These are phyloP conservation scores for Beauveria scarabaeidicola DNA, from an alignment of 2,329 filamentous ascomycete genomes.

Conservation along the genomic window DNA sequence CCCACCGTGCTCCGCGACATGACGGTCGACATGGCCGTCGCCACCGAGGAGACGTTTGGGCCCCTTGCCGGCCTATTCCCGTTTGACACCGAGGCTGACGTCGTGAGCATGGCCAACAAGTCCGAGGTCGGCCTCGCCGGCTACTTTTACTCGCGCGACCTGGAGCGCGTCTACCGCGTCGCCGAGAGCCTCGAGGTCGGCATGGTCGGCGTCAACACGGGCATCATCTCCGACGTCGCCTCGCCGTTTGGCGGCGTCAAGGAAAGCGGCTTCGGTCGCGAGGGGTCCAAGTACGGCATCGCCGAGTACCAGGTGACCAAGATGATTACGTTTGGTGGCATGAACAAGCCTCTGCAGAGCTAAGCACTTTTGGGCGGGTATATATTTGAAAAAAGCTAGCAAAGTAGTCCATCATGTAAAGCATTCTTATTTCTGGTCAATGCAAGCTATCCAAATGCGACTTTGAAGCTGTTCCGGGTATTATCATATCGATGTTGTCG, in stretches of 20 bases:
- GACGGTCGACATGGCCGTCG: constrained; percentile 76
- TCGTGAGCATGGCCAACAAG: constrained; percentile 72
- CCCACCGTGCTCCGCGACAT: constrained; percentile 85
- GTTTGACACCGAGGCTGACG: constrained; percentile 83
- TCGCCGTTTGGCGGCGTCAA: constrained; percentile 72
- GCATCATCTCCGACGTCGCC: constrained; percentile 51
- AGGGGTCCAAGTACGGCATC: constrained; percentile 70
- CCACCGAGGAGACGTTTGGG: constrained; percentile 88
- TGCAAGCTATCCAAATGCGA: neutral
- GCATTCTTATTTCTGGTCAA: neutral
- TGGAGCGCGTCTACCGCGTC: constrained; percentile 52
- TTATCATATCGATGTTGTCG: neutral
- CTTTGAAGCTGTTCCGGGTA: neutral
- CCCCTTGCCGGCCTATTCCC: constrained; percentile 85
- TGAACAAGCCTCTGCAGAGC: constrained; percentile 46
- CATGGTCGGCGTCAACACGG: constrained; percentile 81
- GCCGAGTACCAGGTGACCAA: constrained; percentile 70
- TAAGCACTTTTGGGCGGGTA: constrained; percentile 14
- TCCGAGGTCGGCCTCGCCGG: constrained; percentile 83
- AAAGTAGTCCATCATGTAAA: neutral
- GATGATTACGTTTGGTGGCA: constrained; percentile 47
- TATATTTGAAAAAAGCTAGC: neutral
- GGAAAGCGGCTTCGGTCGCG: constrained; percentile 70
- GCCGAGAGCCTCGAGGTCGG: constrained; percentile 69
- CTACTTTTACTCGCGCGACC: constrained; percentile 75